These are phyloP conservation scores for Pleurotus citrinopileatus DNA, from an alignment of 768 basidiomycete species.

Conservation along the genomic window DNA sequence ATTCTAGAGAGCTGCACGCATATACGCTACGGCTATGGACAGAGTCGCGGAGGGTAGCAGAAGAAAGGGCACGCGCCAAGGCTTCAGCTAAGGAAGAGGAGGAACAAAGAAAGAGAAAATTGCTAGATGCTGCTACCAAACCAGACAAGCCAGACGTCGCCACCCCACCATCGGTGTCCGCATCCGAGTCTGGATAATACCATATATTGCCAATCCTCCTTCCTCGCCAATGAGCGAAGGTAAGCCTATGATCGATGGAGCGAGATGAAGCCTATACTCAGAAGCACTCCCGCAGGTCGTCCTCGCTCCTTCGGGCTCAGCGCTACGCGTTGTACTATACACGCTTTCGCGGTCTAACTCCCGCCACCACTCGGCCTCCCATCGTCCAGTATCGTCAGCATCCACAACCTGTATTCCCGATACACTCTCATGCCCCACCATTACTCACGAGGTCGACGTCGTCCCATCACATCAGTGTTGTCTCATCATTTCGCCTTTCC, in stretches of 20 bases:
- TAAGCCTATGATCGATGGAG: background rate
- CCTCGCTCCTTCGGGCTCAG: background rate
- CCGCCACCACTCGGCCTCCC: background rate
- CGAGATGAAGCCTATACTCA: background rate
- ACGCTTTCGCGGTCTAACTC: background rate
- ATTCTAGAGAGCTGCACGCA: conserved; percentile 63
- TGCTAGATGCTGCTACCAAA: background rate
- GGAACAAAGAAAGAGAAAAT: background rate
- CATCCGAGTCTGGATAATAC: background rate
- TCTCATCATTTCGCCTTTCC: background rate
- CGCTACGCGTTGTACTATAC: background rate
- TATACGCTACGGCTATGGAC: conserved; percentile 69
- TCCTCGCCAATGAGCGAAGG: background rate
- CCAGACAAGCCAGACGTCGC: background rate
- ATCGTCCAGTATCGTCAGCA: background rate
- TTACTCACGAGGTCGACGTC: background rate
- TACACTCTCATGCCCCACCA: background rate
- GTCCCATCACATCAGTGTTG: background rate
- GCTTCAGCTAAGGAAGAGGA: conserved; percentile 16
- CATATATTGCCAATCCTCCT: background rate
- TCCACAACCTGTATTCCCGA: background rate
- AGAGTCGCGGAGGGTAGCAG: conserved; percentile 57
- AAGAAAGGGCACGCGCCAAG: conserved; percentile 41
- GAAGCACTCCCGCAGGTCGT: background rate
- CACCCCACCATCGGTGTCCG: background rate